phyloP scores from a whole-genome alignment of 1,139 yeast species.

The Hyphopichia fennica region DNA sequence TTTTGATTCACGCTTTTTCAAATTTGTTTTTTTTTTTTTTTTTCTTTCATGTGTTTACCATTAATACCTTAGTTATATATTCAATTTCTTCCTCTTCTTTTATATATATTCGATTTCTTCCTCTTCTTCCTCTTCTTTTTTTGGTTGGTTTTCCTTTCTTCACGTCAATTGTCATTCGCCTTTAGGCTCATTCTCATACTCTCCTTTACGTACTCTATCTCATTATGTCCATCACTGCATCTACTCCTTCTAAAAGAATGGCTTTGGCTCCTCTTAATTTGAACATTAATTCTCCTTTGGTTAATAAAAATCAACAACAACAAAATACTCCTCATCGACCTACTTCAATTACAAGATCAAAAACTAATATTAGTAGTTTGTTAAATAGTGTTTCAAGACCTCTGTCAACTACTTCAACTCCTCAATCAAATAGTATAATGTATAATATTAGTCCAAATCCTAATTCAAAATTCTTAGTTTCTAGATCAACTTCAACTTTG shows the following conservation, averaged over 20 bases:
- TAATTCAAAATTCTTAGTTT: background rate
- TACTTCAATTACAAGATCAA: background rate
- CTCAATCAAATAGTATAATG: background rate
- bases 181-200: too few species aligned
- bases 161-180: too few species aligned
- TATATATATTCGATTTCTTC: too few species aligned
- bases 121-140: too few species aligned
- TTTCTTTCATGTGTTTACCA: background rate
- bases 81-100: too few species aligned
- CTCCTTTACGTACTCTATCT: background rate
- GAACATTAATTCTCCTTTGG: slow-evolving; percentile 22
- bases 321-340: background rate
- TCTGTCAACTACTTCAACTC: background rate
- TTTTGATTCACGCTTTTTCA: background rate
- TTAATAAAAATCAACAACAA: background rate
- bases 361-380: background rate
- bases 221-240: slow-evolving; percentile 8
- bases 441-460: background rate
- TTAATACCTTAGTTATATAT: background rate
- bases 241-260: slow-evolving; percentile 23
- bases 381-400: background rate
- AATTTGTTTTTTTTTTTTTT: too few species aligned
- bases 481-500: background rate
- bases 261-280: slow-evolving; percentile 40
- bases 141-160: too few species aligned